phyloP scores from a whole-genome alignment of 2,329 filamentous ascomycete genomes.

The Apiospora malaysiana region DNA sequence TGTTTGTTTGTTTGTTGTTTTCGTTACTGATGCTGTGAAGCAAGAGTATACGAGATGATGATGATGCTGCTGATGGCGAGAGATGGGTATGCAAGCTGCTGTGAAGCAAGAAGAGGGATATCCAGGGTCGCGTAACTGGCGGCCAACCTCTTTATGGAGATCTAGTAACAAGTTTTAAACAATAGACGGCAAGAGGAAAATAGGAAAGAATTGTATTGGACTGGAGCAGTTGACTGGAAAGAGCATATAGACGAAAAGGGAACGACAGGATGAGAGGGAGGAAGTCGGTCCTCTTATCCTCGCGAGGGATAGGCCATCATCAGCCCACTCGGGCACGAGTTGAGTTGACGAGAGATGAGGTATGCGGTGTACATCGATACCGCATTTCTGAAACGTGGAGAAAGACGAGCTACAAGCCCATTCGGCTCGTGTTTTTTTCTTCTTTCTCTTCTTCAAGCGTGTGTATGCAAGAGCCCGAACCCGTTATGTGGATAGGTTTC shows the following conservation, averaged over 20 bases:
- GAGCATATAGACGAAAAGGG: slow-evolving; percentile 32
- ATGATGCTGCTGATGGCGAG: slow-evolving; percentile 7
- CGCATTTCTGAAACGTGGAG: slow-evolving; percentile 42
- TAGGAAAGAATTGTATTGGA: slow-evolving; percentile 37
- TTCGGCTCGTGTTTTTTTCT: background rate
- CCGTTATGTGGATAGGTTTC: slow-evolving; percentile 20
- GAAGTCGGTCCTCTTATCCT: slow-evolving; percentile 41
- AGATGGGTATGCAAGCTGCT: slow-evolving; percentile 29
- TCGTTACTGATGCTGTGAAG: slow-evolving; percentile 2
- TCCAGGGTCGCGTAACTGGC: slow-evolving; percentile 32
- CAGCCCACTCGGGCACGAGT: slow-evolving; percentile 32
- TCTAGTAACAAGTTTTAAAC: slow-evolving; percentile 33
- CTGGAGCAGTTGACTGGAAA: slow-evolving; percentile 37
- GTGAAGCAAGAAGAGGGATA: slow-evolving; percentile 34
- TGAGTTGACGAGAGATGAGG: slow-evolving; percentile 14
- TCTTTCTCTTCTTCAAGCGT: background rate
- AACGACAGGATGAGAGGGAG: slow-evolving; percentile 31
- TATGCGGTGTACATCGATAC: slow-evolving; percentile 22
- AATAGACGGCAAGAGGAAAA: slow-evolving; percentile 29
- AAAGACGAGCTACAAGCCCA: slow-evolving; percentile 27
- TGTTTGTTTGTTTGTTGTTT: background rate
- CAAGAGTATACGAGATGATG: background rate
- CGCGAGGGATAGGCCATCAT: slow-evolving; percentile 36
- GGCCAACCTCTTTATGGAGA: slow-evolving; percentile 33
- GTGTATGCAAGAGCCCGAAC: slow-evolving; percentile 29